Percentiles rank a stretch among this genome's conserved stretches.
Evolutionary conservation across 1,139 yeast species (phyloP).

Genomic region (Kodamaea sp.): DNA sequence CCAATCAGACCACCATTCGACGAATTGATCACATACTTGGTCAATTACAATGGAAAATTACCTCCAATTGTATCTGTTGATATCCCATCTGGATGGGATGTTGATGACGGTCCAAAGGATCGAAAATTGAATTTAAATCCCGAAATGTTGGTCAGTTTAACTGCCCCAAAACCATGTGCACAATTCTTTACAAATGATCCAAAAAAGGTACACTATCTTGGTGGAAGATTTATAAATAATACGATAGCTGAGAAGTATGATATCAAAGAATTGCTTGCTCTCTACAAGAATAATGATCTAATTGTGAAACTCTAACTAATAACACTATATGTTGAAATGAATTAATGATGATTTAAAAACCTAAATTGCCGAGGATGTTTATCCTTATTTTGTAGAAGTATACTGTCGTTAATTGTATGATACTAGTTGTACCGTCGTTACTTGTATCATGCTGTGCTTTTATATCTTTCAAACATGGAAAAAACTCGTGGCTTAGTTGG

Average conservation of each 20-base stretch:
- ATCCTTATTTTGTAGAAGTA: too few species aligned
- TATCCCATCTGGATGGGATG: conserved; percentile 97
- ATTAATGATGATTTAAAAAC: conserved; percentile 5
- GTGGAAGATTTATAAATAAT: conserved; percentile 78
- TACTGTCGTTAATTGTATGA: too few species aligned
- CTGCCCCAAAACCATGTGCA: conserved; percentile 94
- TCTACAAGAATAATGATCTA: conserved; percentile 36
- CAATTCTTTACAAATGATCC: conserved; percentile 32
- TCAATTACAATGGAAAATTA: conserved; percentile 25
- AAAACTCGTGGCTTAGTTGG: too few species aligned
- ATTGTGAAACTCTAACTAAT: conserved; percentile 26
- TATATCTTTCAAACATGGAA: too few species aligned
- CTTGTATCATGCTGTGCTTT: too few species aligned
- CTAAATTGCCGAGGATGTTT: too few species aligned
- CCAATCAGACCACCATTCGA: conserved; percentile 82
- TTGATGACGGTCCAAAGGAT: conserved; percentile 70
- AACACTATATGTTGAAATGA: conserved; percentile 1
- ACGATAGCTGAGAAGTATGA: conserved; percentile 70
- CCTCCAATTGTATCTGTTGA: conserved; percentile 78
- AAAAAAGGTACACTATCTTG: conserved; percentile 64
- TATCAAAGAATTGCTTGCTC: conserved; percentile 43
- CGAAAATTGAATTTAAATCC: conserved; percentile 47
- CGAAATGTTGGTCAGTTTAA: conserved; percentile 67
- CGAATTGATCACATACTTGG: conserved; percentile 48
- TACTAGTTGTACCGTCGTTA: too few species aligned